A percentile compares a stretch with the other conserved stretches of the same genome.
Conservation (phyloP, 2,329 filamentous ascomycete genomes). For the Zasmidium cellare region DNA sequence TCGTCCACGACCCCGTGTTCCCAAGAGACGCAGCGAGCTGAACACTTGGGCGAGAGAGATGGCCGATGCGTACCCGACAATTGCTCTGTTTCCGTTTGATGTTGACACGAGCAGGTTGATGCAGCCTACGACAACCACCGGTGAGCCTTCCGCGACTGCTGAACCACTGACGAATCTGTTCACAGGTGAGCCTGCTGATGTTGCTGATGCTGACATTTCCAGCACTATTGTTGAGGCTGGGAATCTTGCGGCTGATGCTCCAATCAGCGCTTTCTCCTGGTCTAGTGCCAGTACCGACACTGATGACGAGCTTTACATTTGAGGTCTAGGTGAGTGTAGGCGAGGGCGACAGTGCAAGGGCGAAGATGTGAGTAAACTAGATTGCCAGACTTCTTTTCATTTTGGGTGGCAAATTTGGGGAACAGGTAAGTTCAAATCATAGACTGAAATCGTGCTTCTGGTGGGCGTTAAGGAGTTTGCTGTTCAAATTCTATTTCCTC, state of each 20-base stretch:
- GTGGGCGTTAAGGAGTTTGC: neutral
- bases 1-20: too few species aligned
- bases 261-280: neutral
- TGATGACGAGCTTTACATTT: neutral
- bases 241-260: neutral
- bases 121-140: neutral
- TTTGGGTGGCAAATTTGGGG: neutral
- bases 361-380: neutral
- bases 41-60: neutral
- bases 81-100: neutral
- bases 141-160: neutral
- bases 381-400: neutral
- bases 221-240: neutral
- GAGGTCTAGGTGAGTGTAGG: too few species aligned
- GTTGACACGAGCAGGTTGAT: neutral
- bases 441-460: neutral
- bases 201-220: neutral
- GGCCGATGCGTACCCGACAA: neutral
- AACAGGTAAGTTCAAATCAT: neutral
- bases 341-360: too few species aligned
- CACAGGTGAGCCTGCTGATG: neutral
- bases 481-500: neutral
- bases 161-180: neutral
- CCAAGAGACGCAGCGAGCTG: neutral
- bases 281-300: neutral